Evolutionary conservation across 257 asterid species (phyloP), one percentile per base, ranked within the genome.

Genomic region (Prunella vulgaris): DNA sequence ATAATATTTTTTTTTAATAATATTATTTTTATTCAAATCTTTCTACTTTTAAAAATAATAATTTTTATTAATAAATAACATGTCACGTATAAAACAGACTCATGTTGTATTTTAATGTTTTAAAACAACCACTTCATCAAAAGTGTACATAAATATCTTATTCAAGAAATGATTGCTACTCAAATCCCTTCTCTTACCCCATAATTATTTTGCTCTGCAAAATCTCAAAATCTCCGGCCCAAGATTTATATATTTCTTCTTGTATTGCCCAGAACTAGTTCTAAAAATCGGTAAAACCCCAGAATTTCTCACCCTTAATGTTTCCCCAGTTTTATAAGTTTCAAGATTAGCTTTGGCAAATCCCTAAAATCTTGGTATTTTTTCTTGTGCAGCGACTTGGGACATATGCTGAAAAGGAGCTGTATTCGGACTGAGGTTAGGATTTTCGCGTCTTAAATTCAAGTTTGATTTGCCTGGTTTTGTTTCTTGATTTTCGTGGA

Each of bases 351-450:
- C 71, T 59, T 54, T 66, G 38, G 38, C 53, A 25, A 80, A 69
- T 77, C 82, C 79, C 74, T 60, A 74, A 66, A 20, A 46, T 22
- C 52, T 60, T 63, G 44, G 46, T 79, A 73, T 66, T 77, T 78
- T n/a, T n/a, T n/a, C n/a, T n/a, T n/a, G n/a, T 67, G 70, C 77
- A 66, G 77, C n/a, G 60, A 52, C 74, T 64, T 58, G 54, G 69
- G 57, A 10, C 49, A 42, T 69, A 70, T 70, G 80, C 77, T 44
- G 40, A 46, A 25, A 24, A 25, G 67, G 70, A 64, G 77, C 69
- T 74, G 73, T 25, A 18, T 48, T 28, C 70, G 69, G 68, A 70
- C 77, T 72, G 70, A 71, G 84, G 85, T 81, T 44, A 58, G 68
- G 66, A 32, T 42, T 76, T 35, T 30, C 1, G 64, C 54, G 60